Conservation (phyloP, 73 alveolate genomes). For the Tetrahymena elliotti region DNA sequence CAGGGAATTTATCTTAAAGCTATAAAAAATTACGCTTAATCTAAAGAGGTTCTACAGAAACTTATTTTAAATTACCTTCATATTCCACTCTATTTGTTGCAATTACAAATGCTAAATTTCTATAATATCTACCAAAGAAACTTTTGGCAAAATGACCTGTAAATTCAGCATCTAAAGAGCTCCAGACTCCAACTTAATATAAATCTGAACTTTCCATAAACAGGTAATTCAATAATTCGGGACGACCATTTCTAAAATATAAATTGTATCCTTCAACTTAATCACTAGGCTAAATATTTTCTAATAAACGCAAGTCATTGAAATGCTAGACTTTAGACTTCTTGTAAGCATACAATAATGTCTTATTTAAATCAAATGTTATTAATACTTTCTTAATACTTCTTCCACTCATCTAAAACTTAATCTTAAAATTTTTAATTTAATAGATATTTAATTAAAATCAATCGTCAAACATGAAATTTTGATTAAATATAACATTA, state of each 20-base stretch:
- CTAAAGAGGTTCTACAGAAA: slow-evolving; percentile 18
- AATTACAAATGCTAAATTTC: slow-evolving; percentile 27
- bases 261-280: slow-evolving; percentile 4
- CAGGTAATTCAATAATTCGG: slow-evolving; percentile 10
- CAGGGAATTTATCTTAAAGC: slow-evolving; percentile 9
- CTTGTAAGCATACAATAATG: neutral
- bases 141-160: slow-evolving; percentile 28
- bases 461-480: neutral
- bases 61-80: slow-evolving; percentile 20
- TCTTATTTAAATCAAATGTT: neutral
- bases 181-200: slow-evolving; percentile 38
- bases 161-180: slow-evolving; percentile 20
- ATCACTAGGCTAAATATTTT: slow-evolving; percentile 29
- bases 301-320: neutral
- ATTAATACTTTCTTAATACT: neutral
- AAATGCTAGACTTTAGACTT: neutral
- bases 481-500: neutral
- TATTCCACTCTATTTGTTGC: slow-evolving; percentile 23
- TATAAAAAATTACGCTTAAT: slow-evolving; percentile 6
- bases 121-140: slow-evolving; percentile 39
- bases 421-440: neutral
- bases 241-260: slow-evolving; percentile 28
- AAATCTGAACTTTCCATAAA: neutral
- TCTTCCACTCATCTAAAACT: neutral
- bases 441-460: neutral